Evolutionary conservation across 2,329 filamentous ascomycete genomes (phyloP).

Genomic region (Colletotrichum chrysophilum): DNA sequence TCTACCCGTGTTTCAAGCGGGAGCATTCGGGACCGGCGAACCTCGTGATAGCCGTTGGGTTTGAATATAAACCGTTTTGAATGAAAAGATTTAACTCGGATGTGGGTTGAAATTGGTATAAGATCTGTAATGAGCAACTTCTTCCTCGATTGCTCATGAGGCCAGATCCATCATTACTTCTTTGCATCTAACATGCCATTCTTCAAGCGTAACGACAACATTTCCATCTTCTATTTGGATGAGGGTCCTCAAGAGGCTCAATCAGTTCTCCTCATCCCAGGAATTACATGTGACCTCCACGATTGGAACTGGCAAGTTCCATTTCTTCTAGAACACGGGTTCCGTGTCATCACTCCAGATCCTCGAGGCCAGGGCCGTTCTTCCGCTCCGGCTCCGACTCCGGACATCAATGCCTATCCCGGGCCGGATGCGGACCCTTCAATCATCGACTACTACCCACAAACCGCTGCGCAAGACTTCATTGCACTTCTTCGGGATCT

Average conservation of each 20-base stretch:
- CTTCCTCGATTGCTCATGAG: background rate
- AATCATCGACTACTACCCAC: constrained; percentile 11
- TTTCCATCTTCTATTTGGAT: constrained; percentile 5
- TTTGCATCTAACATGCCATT: background rate
- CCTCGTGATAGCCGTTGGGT: background rate
- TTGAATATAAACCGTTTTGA: background rate
- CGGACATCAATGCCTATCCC: background rate
- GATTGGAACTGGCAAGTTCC: constrained; percentile 11
- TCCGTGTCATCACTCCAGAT: constrained; percentile 4
- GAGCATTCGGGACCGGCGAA: background rate
- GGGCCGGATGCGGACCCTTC: background rate
- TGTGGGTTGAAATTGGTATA: background rate
- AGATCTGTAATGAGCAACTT: background rate
- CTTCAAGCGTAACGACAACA: background rate
- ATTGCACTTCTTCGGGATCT: background rate
- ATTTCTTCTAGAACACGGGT: background rate
- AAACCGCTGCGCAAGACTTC: background rate
- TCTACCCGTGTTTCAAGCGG: background rate
- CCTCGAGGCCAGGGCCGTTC: constrained; percentile 4
- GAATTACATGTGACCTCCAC: background rate
- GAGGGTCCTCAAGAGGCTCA: background rate
- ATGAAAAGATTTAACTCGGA: background rate
- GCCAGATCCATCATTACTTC: background rate
- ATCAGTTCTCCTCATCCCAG: background rate
- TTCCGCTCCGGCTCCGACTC: background rate